Conservation (phyloP, 768 basidiomycete species). For the Auriscalpium microsporum region DNA sequence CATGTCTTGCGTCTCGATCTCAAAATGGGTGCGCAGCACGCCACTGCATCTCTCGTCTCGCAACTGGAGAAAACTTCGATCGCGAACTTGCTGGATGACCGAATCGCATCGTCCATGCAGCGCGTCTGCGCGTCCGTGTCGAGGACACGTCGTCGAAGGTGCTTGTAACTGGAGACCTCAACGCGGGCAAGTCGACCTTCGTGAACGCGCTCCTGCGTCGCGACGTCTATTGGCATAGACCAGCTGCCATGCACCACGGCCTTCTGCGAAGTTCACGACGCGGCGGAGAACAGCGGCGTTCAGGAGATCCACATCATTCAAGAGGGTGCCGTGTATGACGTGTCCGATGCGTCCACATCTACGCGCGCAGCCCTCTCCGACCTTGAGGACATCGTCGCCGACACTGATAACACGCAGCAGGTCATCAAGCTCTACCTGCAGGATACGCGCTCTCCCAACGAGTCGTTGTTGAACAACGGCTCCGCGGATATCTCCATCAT, state of each 20-base stretch:
- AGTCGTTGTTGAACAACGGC: constrained; percentile 89
- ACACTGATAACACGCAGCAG: constrained; percentile 60
- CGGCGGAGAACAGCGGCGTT: constrained; percentile 64
- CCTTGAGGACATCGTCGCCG: constrained; percentile 71
- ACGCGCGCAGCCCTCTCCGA: constrained; percentile 55
- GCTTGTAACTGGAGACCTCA: constrained; percentile 95
- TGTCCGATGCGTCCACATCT: constrained; percentile 69
- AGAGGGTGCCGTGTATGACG: constrained; percentile 58
- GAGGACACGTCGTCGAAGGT: constrained; percentile 92
- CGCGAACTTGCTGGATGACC: constrained; percentile 83
- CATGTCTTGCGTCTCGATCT: constrained; percentile 88
- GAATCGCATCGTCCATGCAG: constrained; percentile 60
- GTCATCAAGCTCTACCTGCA: constrained; percentile 85
- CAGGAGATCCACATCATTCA: constrained; percentile 85
- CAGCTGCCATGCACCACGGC: constrained; percentile 97
- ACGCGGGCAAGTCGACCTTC: constrained; percentile 97
- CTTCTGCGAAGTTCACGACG: constrained; percentile 95
- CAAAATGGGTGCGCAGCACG: constrained; percentile 71
- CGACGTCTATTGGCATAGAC: constrained; percentile 92
- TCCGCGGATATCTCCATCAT: constrained; percentile 97
- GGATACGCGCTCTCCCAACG: constrained; percentile 67
- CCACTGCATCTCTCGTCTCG: constrained; percentile 67
- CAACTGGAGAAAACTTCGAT: constrained; percentile 92
- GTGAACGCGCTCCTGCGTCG: constrained; percentile 91
- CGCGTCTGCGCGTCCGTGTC: constrained; percentile 83